A percentile compares a stretch with the other conserved stretches of the same genome.
Conservation (phyloP, 176 grass and related monocot species). For the Thalia dealbata region DNA sequence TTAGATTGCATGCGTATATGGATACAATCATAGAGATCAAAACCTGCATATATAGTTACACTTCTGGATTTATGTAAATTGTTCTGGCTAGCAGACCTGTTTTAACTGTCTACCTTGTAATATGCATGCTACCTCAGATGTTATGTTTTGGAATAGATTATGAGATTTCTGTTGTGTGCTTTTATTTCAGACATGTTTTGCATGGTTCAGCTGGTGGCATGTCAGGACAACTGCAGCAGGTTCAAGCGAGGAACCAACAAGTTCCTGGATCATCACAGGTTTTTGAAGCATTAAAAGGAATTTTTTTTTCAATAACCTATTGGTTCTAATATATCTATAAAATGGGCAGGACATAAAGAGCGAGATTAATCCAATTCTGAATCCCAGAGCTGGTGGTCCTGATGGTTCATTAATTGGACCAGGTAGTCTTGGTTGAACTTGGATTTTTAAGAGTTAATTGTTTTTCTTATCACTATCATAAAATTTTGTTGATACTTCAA, state of each 20-base stretch:
- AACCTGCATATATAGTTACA: too few relatives aligned
- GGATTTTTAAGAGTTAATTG: too few relatives aligned
- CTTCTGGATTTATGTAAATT: neutral
- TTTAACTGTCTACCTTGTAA: neutral
- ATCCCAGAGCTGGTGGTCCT: conserved; percentile 55
- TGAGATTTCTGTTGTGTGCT: neutral
- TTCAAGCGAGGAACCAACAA: conserved; percentile 74
- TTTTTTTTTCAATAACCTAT: neutral
- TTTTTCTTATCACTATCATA: neutral
- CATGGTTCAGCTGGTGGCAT: conserved; percentile 75
- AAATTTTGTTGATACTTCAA: neutral
- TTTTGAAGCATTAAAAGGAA: neutral
- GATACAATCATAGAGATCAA: neutral
- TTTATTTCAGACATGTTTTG: conserved; percentile 61
- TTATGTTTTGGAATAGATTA: neutral
- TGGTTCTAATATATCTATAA: conserved; percentile 24
- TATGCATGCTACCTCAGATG: neutral
- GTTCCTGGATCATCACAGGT: conserved; percentile 82
- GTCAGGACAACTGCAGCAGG: conserved; percentile 71
- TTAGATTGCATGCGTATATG: neutral
- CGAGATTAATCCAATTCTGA: conserved; percentile 84
- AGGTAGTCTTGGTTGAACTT: conserved; percentile 34
- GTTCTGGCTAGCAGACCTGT: too few relatives aligned
- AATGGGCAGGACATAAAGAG: conserved; percentile 69
- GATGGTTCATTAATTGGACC: conserved; percentile 88